Percentiles rank a stretch among this genome's conserved stretches.
phyloP scores from a whole-genome alignment of 768 basidiomycete genomes.

The Kockovaella imperatae region DNA sequence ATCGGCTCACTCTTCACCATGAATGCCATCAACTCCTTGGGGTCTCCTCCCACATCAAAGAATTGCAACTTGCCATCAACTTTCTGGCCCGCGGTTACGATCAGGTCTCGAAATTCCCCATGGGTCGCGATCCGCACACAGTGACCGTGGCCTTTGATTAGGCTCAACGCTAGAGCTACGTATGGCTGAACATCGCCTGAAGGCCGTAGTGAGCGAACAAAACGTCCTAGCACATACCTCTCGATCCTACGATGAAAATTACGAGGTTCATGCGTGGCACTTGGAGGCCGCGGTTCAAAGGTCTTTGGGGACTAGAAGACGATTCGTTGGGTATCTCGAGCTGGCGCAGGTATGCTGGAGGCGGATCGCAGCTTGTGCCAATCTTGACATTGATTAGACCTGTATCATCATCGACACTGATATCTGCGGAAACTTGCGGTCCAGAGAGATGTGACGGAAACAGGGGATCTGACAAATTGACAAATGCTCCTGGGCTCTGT shows the following conservation, averaged over 20 bases:
- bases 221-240: constrained; percentile 47
- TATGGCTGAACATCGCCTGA: constrained; percentile 59
- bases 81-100: constrained; percentile 26
- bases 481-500: too few species aligned
- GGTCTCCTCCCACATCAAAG: constrained; percentile 56
- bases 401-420: too few species aligned
- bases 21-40: constrained; percentile 58
- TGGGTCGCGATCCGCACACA: constrained; percentile 56
- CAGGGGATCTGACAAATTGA: too few species aligned
- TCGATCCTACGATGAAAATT: constrained; percentile 60
- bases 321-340: too few species aligned
- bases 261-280: constrained; percentile 60
- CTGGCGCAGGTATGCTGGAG: too few species aligned
- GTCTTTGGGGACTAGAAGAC: too few species aligned
- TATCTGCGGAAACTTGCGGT: too few species aligned
- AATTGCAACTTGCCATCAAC: constrained; percentile 48
- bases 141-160: constrained; percentile 50
- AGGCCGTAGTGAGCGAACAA: neutral
- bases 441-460: too few species aligned
- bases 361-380: too few species aligned
- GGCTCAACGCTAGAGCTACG: constrained; percentile 51
- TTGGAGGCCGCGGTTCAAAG: too few species aligned
- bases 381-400: too few species aligned
- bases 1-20: constrained; percentile 56
- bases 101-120: constrained; percentile 48